phyloP scores from a whole-genome alignment of 176 grass and related monocot genomes.

The Poa annua region DNA sequence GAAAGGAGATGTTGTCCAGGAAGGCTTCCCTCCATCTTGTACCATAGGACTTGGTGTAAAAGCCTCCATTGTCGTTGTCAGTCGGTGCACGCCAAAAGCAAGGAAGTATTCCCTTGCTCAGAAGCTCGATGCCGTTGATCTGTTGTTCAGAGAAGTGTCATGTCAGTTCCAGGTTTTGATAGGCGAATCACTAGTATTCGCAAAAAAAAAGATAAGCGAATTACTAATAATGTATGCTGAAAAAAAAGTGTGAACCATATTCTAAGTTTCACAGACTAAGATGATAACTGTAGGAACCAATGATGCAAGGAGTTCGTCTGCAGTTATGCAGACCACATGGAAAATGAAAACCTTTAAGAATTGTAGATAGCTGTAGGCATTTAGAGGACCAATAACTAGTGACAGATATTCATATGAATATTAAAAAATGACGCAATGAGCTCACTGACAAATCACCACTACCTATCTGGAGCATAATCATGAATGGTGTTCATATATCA shows the following conservation, averaged over 20 bases:
- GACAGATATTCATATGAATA: neutral
- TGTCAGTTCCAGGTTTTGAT: constrained; percentile 8
- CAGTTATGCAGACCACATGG: neutral
- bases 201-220: too few relatives aligned
- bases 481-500: neutral
- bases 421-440: neutral
- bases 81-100: constrained; percentile 89
- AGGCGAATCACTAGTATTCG: neutral
- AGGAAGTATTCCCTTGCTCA: constrained; percentile 75
- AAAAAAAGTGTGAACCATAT: neutral
- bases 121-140: constrained; percentile 58
- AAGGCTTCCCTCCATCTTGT: constrained; percentile 71
- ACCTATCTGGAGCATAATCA: neutral
- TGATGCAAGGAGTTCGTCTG: too few relatives aligned
- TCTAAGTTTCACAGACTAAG: neutral
- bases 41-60: constrained; percentile 48
- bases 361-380: neutral
- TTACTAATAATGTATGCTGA: too few relatives aligned
- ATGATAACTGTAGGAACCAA: neutral
- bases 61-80: constrained; percentile 94
- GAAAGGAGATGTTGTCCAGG: constrained; percentile 60
- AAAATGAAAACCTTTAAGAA: neutral
- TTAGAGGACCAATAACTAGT: neutral
- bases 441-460: too few relatives aligned
- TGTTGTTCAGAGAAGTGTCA: constrained; percentile 35